These are phyloP conservation scores for Pseudogymnoascus sp. DNA, from an alignment of 2,329 filamentous ascomycete genomes.

Conservation along the genomic window DNA sequence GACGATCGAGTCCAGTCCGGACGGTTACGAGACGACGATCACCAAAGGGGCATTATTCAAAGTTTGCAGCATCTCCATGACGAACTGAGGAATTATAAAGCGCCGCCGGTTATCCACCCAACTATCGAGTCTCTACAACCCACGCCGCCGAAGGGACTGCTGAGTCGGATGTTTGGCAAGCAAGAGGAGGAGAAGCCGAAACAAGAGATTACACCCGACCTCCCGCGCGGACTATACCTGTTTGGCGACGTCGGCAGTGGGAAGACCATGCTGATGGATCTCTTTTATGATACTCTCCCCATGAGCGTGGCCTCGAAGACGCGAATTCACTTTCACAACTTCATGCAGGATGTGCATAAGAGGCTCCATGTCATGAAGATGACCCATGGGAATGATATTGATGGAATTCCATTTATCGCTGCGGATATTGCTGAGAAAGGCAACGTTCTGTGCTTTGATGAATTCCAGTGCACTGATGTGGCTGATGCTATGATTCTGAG, in stretches of 20 bases:
- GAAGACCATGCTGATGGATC: constrained; percentile 99
- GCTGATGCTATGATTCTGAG: constrained; percentile 97
- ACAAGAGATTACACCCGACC: constrained; percentile 54
- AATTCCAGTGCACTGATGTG: constrained; percentile 98
- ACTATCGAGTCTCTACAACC: constrained; percentile 61
- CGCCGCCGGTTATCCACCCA: constrained; percentile 68
- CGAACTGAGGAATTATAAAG: constrained; percentile 64
- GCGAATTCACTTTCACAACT: constrained; percentile 97
- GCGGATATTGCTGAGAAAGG: constrained; percentile 84
- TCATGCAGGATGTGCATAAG: constrained; percentile 97
- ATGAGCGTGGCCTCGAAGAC: constrained; percentile 71
- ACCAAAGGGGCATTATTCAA: constrained; percentile 86
- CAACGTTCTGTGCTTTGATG: constrained; percentile 91
- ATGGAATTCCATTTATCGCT: constrained; percentile 84
- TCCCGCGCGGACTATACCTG: constrained; percentile 87
- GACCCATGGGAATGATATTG: constrained; percentile 78
- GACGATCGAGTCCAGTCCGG: constrained; percentile 69
- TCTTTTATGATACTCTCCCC: constrained; percentile 92
- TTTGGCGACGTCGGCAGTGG: constrained; percentile 95
- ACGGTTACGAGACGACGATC: constrained; percentile 72
- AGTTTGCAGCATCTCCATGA: constrained; percentile 83
- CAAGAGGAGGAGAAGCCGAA: constrained; percentile 28
- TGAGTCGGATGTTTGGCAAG: constrained; percentile 52
- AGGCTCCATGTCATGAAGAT: constrained; percentile 85
- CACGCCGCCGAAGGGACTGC: constrained; percentile 40